These are phyloP conservation scores for Mucor mucedo DNA, from an alignment of 371 early-diverging fungal genomes.

Conservation along the genomic window DNA sequence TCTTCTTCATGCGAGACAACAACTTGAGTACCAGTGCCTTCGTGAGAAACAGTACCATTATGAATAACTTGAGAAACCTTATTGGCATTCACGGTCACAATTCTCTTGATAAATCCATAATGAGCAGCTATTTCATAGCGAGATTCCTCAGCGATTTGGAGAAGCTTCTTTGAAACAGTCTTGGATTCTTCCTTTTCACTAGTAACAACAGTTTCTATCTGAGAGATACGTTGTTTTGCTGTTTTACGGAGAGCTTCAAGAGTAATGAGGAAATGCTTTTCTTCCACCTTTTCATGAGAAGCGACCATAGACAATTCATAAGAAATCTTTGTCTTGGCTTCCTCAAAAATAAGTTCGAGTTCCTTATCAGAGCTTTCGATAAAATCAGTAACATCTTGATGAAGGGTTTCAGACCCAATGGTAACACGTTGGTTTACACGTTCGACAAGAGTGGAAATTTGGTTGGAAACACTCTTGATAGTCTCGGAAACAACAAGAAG, in stretches of 20 bases:
- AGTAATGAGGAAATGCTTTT: slow-evolving; percentile 26
- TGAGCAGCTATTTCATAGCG: slow-evolving; percentile 27
- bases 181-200: slow-evolving; percentile 21
- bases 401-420: slow-evolving; percentile 10
- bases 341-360: slow-evolving; percentile 26
- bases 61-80: slow-evolving; percentile 12
- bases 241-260: slow-evolving; percentile 26
- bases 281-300: slow-evolving; percentile 26
- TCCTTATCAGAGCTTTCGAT: slow-evolving; percentile 17
- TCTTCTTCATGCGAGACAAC: slow-evolving; percentile 6
- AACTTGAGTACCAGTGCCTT: slow-evolving; percentile 11
- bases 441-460: slow-evolving; percentile 26
- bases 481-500: slow-evolving; percentile 28
- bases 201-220: slow-evolving; percentile 21
- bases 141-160: slow-evolving; percentile 33
- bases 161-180: slow-evolving; percentile 22
- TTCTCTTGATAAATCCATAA: slow-evolving; percentile 16
- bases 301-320: slow-evolving; percentile 27
- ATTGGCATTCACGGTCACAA: slow-evolving; percentile 18
- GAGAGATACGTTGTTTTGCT: slow-evolving; percentile 25
- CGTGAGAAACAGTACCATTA: not conserved
- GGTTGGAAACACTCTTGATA: slow-evolving; percentile 23
- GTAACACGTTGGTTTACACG: slow-evolving; percentile 22
- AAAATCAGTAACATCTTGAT: slow-evolving; percentile 20
- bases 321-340: slow-evolving; percentile 31